Evolutionary conservation across 805 yeast genomes (phyloP).

Genomic region (Metschnikowia continentalis): DNA sequence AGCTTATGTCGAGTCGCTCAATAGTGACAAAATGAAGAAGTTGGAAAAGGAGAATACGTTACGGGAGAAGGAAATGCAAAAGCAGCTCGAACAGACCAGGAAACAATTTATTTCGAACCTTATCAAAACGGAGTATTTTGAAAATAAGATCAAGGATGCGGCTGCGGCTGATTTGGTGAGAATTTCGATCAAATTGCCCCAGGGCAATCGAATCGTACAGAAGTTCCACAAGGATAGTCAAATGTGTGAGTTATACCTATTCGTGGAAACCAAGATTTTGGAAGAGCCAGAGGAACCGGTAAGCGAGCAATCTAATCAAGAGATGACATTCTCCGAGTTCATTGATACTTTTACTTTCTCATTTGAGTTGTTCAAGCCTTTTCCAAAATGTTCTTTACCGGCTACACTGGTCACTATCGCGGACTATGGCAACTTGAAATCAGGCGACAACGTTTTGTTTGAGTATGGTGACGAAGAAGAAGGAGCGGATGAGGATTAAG

Average conservation of each 20-base stretch:
- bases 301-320: conserved; percentile 3
- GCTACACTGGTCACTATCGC: conserved; percentile 9
- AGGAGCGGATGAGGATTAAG: neutral
- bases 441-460: conserved; percentile 37
- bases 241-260: conserved; percentile 46
- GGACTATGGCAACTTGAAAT: conserved; percentile 23
- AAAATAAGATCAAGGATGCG: conserved; percentile 5
- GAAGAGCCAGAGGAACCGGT: conserved; percentile 14
- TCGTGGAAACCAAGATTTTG: conserved; percentile 40
- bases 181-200: conserved; percentile 53
- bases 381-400: conserved; percentile 32
- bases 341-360: conserved; percentile 23
- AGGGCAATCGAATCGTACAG: conserved; percentile 48
- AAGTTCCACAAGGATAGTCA: conserved; percentile 38
- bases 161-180: conserved; percentile 17
- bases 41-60: conserved; percentile 33
- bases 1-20: conserved; percentile 38
- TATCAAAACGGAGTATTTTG: conserved; percentile 13
- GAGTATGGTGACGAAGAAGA: conserved; percentile 28
- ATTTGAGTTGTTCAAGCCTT: conserved; percentile 40
- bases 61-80: conserved; percentile 8
- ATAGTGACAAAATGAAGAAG: conserved; percentile 53
- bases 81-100: conserved; percentile 10
- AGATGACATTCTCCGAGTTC: conserved; percentile 19
- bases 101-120: conserved; percentile 20